Evolutionary conservation across 2,329 filamentous ascomycete genomes (phyloP), one percentile per base, ranked within the genome.

Genomic region (Venturia asperata): DNA sequence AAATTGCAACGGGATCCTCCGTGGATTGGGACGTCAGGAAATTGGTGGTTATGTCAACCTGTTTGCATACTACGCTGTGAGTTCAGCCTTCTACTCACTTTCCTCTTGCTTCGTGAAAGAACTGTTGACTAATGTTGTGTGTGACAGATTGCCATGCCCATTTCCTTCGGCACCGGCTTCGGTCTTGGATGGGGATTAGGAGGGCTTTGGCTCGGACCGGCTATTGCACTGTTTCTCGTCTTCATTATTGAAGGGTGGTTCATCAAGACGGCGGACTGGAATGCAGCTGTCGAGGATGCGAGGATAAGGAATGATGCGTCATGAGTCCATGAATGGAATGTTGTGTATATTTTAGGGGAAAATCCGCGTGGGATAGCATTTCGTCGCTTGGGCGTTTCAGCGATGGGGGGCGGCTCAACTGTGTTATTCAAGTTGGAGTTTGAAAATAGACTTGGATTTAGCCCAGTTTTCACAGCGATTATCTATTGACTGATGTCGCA

Each of bases 11-110:
- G 93, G 92, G 37, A 82, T 97, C 47, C 82, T 97, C 37, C 84
- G 94, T 52, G 93, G 93, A 15, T 84, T 97, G 19, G 94, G 94
- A 2, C 85, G 90, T 66, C 93, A 97, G 76, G 87, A 91, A 68
- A 87, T 97, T 65, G 93, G 93, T 15, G 92, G 93, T 0, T 96
- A 93, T 70, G 87, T 92, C 9, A 95, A 94, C 71, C 77, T 97
- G 2, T 85, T 91, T 62, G 87, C 88, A 27, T 97, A 97, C 78
- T 99, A 97, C 75, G 79, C 84, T 21, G 82, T 74, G 69, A 68
- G 73, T 73, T 19, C 4, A 30, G 2, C 11, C 27, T 39, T 42
- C 9, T 41, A 3, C 39, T 6, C 3, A 6, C 39, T 41, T 41
- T 41, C 39, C 39, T 10, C 15, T 15, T 15, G 15, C 39, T 11